phyloP scores from a whole-genome alignment of 129 eudicot genomes.

The Centrapalus pauciflorus region DNA sequence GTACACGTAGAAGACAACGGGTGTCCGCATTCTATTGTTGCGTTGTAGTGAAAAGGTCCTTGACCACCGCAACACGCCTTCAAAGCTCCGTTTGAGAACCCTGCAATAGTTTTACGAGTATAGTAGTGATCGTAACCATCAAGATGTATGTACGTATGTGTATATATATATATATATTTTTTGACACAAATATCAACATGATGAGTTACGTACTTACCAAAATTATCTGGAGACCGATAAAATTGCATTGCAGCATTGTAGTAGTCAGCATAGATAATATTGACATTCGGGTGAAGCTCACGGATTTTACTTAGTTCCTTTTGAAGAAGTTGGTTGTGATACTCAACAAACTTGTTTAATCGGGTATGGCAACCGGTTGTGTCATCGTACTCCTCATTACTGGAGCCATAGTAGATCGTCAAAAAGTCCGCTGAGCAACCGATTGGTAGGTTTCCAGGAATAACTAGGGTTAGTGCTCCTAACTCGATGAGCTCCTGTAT shows the following conservation, averaged over 20 bases:
- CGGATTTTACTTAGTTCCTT: not conserved
- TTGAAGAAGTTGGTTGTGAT: not conserved
- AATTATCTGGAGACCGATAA: slow-evolving; percentile 23
- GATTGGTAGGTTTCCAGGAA: slow-evolving; percentile 9
- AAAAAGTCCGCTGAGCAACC: slow-evolving; percentile 3
- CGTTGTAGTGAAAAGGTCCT: slow-evolving; percentile 36
- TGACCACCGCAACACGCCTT: slow-evolving; percentile 56
- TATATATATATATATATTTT: too few species aligned
- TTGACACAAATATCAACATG: too few species aligned
- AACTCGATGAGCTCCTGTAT: not conserved
- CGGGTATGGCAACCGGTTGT: not conserved
- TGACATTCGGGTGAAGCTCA: slow-evolving; percentile 12
- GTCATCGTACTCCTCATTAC: not conserved
- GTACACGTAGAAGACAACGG: slow-evolving; percentile 18
- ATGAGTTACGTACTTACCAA: slow-evolving; percentile 32
- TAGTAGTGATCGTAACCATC: not conserved
- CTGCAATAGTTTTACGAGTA: too few species aligned
- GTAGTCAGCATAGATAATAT: slow-evolving; percentile 38
- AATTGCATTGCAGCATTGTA: slow-evolving; percentile 36
- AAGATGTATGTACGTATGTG: not conserved
- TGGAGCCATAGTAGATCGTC: not conserved
- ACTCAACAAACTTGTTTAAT: not conserved
- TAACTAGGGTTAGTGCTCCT: not conserved
- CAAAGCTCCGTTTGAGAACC: slow-evolving; percentile 32
- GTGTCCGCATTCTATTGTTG: slow-evolving; percentile 18